Evolutionary conservation across 2,329 filamentous ascomycete species (phyloP).

Genomic region (Zasmidium cellare): DNA sequence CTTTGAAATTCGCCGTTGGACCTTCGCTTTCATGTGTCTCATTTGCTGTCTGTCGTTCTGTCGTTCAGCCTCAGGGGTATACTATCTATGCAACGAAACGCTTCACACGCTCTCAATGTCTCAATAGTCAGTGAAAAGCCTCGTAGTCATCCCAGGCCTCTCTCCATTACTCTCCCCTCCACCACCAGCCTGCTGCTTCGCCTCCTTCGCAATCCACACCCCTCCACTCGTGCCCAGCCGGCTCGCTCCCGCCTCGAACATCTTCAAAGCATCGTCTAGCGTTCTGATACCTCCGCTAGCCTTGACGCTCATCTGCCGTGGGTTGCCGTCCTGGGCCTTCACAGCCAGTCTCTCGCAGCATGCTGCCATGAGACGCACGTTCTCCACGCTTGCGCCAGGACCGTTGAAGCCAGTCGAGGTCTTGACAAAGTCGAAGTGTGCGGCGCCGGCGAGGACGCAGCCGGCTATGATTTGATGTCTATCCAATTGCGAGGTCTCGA

Average conservation of each 20-base stretch:
- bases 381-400: constrained; percentile 52
- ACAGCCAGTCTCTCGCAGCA: constrained; percentile 45
- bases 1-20: too few relatives aligned
- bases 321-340: constrained; percentile 17
- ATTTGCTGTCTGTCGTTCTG: too few relatives aligned
- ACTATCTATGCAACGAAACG: not conserved
- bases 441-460: constrained; percentile 52
- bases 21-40: too few relatives aligned
- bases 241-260: constrained; percentile 58
- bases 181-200: constrained; percentile 30
- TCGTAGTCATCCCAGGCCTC: not conserved
- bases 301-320: constrained; percentile 14
- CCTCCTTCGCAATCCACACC: constrained; percentile 56
- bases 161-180: constrained; percentile 6
- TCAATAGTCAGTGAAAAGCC: not conserved
- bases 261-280: constrained; percentile 51
- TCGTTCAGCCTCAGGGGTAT: too few relatives aligned
- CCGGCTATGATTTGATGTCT: constrained; percentile 54
- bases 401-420: constrained; percentile 62
- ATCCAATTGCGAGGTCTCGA: constrained; percentile 58
- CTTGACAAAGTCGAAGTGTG: constrained; percentile 60
- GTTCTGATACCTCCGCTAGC: constrained; percentile 59
- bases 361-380: constrained; percentile 57
- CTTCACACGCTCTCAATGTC: not conserved
- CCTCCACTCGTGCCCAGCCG: constrained; percentile 59